Evolutionary conservation across 2,329 filamentous ascomycete genomes (phyloP).

Genomic region (Cytospora chrysosperma): DNA sequence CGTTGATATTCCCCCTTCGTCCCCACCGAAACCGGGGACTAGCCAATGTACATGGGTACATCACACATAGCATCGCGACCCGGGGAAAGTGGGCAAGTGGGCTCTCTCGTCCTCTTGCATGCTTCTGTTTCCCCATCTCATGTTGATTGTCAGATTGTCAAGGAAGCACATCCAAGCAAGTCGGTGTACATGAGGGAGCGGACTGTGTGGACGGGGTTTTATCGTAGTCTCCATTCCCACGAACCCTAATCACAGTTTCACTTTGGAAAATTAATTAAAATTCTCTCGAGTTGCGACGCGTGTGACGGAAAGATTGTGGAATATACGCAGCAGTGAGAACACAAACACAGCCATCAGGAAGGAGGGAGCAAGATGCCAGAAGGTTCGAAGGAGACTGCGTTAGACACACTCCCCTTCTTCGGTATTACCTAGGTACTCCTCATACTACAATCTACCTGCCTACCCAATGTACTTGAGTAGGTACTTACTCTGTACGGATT

Average conservation of each 20-base stretch:
- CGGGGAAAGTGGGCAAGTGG: slow-evolving; percentile 15
- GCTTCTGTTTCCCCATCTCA: slow-evolving; percentile 1
- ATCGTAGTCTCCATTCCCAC: slow-evolving; percentile 5
- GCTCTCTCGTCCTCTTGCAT: neutral
- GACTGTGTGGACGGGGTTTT: slow-evolving; percentile 1
- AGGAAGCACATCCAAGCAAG: neutral
- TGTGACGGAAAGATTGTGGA: too few relatives aligned
- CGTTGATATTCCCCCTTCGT: neutral
- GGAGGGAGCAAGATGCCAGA: slow-evolving; percentile 9
- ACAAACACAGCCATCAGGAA: neutral
- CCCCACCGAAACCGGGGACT: slow-evolving; percentile 10
- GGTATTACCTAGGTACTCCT: too few relatives aligned
- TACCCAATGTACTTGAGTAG: too few relatives aligned
- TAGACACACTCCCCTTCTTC: neutral
- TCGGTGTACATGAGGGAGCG: slow-evolving; percentile 8
- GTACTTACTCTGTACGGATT: too few relatives aligned
- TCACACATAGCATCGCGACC: too few relatives aligned
- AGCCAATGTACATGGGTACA: too few relatives aligned
- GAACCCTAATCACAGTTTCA: slow-evolving; percentile 8
- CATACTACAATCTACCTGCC: too few relatives aligned
- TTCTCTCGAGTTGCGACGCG: neutral
- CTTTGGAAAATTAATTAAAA: neutral
- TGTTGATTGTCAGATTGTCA: neutral
- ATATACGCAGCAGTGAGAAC: too few relatives aligned
- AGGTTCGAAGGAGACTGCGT: neutral